Conservation (phyloP, 2,329 filamentous ascomycete species). For the Endoconidiophora laricicola region DNA sequence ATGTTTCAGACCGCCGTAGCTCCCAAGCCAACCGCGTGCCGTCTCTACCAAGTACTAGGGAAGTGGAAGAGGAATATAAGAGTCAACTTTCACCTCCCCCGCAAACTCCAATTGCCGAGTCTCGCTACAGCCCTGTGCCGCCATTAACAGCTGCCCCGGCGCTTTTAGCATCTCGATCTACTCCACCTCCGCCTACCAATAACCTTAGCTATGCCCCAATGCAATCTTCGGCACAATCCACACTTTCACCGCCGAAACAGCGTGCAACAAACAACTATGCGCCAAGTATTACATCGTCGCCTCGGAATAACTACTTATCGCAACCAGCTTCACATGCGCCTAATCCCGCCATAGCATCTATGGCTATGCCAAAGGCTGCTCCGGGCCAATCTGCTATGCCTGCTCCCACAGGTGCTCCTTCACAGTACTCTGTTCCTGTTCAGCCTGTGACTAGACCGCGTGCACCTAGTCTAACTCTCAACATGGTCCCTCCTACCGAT, state of each 20-base stretch:
- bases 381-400: constrained; percentile 9
- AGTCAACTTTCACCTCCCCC: constrained; percentile 16
- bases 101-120: constrained; percentile 18
- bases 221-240: constrained; percentile 21
- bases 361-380: constrained; percentile 15
- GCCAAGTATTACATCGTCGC: constrained; percentile 1
- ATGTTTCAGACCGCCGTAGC: constrained; percentile 28
- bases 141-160: constrained; percentile 16
- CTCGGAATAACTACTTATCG: constrained; percentile 7
- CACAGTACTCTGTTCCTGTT: constrained; percentile 11
- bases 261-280: constrained; percentile 32
- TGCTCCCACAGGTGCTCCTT: constrained; percentile 10
- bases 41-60: constrained; percentile 43
- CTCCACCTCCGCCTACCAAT: constrained; percentile 30
- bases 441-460: constrained; percentile 26
- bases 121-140: constrained; percentile 23
- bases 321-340: constrained; percentile 24
- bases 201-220: constrained; percentile 14
- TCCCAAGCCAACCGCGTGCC: constrained; percentile 36
- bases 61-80: constrained; percentile 36
- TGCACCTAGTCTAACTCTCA: constrained; percentile 37
- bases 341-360: constrained; percentile 20
- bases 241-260: constrained; percentile 38
- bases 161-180: constrained; percentile 23
- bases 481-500: constrained; percentile 45